Evolutionary conservation across 495 filamentous ascomycete species (phyloP).

Genomic region (Podospora fimiseda): DNA sequence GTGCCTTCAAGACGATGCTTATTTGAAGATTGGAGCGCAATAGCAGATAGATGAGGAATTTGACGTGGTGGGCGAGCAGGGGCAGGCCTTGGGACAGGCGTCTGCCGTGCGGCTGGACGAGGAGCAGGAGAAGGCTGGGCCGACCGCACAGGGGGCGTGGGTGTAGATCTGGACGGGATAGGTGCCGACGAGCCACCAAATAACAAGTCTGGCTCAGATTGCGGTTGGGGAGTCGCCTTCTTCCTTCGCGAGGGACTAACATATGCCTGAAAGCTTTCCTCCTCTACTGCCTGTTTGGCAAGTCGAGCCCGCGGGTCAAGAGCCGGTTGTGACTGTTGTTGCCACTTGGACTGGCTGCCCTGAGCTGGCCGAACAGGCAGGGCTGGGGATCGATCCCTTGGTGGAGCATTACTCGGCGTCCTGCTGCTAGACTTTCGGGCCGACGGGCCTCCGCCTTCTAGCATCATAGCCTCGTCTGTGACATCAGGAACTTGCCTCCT

Average conservation of each 20-base stretch:
- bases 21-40: conserved; percentile 64
- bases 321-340: conserved; percentile 36
- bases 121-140: conserved; percentile 26
- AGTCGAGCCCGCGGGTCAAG: conserved; percentile 55
- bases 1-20: conserved; percentile 72
- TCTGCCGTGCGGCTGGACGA: conserved; percentile 39
- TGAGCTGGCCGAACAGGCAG: conserved; percentile 24
- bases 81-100: conserved; percentile 24
- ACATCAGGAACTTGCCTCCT: conserved; percentile 32
- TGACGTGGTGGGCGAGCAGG: conserved; percentile 46
- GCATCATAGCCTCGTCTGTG: conserved; percentile 86
- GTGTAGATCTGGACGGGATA: conserved; percentile 13
- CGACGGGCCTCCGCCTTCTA: conserved; percentile 60
- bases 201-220: conserved; percentile 54
- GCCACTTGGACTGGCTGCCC: conserved; percentile 35
- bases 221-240: conserved; percentile 49
- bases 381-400: conserved; percentile 44
- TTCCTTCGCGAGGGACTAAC: conserved; percentile 81
- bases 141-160: conserved; percentile 21
- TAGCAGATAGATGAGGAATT: conserved; percentile 61
- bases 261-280: conserved; percentile 79
- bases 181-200: conserved; percentile 35
- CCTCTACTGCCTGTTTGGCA: conserved; percentile 66
- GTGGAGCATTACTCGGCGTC: conserved; percentile 17
- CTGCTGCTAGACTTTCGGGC: conserved; percentile 28